Evolutionary conservation across 1,139 yeast species (phyloP), one percentile per base, ranked within the genome.

Genomic region (Kodamaea alishanica): DNA sequence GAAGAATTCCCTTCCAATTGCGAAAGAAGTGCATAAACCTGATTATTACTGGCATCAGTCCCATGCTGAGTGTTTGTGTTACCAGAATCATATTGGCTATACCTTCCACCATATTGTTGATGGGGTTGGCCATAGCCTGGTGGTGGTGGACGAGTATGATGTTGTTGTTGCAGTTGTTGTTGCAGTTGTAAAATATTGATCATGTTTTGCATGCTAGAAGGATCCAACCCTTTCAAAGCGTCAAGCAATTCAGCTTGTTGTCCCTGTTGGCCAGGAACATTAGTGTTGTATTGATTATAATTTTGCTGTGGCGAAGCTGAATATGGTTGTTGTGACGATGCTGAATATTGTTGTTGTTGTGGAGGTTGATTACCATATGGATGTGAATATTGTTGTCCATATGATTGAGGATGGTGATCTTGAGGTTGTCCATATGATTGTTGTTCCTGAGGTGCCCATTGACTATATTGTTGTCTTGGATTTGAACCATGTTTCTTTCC

Each of bases 21-120:
- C 3, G 64, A 55, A 38, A 64, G 53, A 32, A 64, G 51, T 5
- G 61, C 52, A 33, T 55, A 54, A 1, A 58, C 65, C 42, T 61
- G 65, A 35, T 49, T 51, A 34, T 48, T 38, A 34, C 30, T 52
- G 8, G 61, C 52, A 4, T 53, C 38, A 20, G 40, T 43, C 6
- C 35, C 9, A 11, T 28, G 46, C 6, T 37, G 40, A 24, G 43
- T 48, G 33, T 26, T 32, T 37, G 24, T 10, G 8, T 22, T 24
- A 10, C 24, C 25, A 32, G 28, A 30, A 9, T 39, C 12, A 3
- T 29, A 32, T 8, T 29, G 44, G 22, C 32, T 28, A 11, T 38
- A 42, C 9, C 32, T 35, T 10, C 41, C 39, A 11, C 38, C 29
- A 8, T 27, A 26, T 15, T 32, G 35, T 8, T 33, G 37, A 15